A percentile compares a stretch with the other conserved stretches of the same genome.
Evolutionary conservation across 345 rosid genomes (phyloP).

Genomic region (Heritiera littoralis): DNA sequence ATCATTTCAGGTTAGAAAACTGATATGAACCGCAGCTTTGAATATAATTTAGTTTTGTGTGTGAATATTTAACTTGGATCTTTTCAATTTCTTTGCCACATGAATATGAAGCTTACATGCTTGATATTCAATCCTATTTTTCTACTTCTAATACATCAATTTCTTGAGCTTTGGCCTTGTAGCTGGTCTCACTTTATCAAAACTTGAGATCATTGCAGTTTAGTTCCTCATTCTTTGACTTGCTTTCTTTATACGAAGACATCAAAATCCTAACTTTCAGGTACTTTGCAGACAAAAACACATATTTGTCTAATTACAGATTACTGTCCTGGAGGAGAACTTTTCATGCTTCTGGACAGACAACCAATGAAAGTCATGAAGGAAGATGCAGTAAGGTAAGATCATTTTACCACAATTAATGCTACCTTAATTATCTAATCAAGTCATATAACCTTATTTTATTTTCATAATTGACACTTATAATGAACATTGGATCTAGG

Average conservation of each 20-base stretch:
- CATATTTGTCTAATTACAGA: slow-evolving; percentile 94
- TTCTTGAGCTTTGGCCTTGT: neutral
- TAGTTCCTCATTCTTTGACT: no score
- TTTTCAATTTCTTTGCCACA: neutral
- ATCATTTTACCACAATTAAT: neutral
- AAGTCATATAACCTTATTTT: no score
- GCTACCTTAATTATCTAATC: neutral
- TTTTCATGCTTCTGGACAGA: slow-evolving; percentile 82
- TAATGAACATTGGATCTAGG: no score
- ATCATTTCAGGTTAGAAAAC: slow-evolving; percentile 77
- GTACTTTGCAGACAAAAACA: slow-evolving; percentile 77
- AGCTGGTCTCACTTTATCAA: no score
- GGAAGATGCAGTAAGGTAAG: slow-evolving; percentile 90
- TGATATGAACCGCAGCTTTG: neutral
- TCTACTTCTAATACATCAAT: neutral
- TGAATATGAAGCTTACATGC: slow-evolving; percentile 11
- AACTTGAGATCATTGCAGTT: no score
- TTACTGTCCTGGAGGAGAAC: slow-evolving; percentile 93
- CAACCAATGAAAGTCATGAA: slow-evolving; percentile 86
- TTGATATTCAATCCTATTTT: neutral
- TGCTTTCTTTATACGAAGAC: neutral
- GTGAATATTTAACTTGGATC: neutral
- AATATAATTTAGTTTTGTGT: neutral
- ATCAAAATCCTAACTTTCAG: slow-evolving; percentile 21
- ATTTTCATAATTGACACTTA: no score